Evolutionary conservation across 106 monocot genomes (phyloP).

Genomic region (Agapanthus africanus): DNA sequence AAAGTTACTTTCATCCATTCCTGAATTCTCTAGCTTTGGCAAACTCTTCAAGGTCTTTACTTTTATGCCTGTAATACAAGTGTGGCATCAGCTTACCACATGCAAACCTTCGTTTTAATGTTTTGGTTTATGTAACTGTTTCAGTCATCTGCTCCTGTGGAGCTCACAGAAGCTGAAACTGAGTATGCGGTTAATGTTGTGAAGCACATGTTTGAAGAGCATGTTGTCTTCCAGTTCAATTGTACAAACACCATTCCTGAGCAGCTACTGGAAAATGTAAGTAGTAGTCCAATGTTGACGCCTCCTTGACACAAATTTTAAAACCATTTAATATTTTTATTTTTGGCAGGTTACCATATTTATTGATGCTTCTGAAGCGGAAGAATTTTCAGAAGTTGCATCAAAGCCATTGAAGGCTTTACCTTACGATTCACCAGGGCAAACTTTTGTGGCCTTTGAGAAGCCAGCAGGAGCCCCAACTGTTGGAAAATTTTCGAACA

Average conservation of each 20-base stretch:
- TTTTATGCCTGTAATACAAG: neutral
- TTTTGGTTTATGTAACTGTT: too few species aligned
- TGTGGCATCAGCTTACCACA: too few species aligned
- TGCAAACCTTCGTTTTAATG: too few species aligned
- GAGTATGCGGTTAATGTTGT: constrained; percentile 96
- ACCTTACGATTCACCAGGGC: constrained; percentile 89
- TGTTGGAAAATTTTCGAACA: constrained; percentile 80
- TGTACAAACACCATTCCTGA: constrained; percentile 95
- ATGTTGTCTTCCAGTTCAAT: constrained; percentile 92
- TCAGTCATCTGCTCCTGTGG: constrained; percentile 92
- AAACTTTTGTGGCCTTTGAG: constrained; percentile 89
- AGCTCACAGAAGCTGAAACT: constrained; percentile 96
- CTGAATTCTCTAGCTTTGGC: constrained; percentile 81
- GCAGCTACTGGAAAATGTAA: constrained; percentile 87
- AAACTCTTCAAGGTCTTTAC: constrained; percentile 75
- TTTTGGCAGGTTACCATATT: constrained; percentile 66
- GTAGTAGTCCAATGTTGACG: neutral
- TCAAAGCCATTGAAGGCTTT: constrained; percentile 62
- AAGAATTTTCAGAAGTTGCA: constrained; percentile 71
- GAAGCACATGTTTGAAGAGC: constrained; percentile 79
- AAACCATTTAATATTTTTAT: neutral
- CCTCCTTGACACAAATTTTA: neutral
- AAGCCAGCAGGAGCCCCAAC: constrained; percentile 73
- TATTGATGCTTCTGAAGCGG: constrained; percentile 92
- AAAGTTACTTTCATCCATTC: constrained; percentile 80